phyloP scores from a whole-genome alignment of 1,284 basidiomycete species.

The Moniliella sp. region DNA sequence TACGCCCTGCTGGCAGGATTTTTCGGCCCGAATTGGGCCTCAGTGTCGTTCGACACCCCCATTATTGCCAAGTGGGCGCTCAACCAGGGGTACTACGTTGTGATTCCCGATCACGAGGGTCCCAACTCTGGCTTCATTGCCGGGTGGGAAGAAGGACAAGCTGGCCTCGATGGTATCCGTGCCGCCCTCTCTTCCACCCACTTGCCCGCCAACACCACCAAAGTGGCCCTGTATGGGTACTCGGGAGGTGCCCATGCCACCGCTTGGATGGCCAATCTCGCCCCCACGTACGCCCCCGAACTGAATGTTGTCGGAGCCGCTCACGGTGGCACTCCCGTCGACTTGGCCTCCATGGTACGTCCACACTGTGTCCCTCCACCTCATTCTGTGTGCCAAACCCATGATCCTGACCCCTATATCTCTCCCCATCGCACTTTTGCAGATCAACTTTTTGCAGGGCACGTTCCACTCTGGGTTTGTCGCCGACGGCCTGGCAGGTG shows the following conservation, averaged over 20 bases:
- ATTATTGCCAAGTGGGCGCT: too few species aligned
- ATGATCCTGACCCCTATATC: too few species aligned
- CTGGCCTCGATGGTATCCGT: slow-evolving; percentile 16
- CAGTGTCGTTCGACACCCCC: too few species aligned
- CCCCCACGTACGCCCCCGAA: slow-evolving; percentile 12
- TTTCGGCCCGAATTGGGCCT: not conserved
- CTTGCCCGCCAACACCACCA: slow-evolving; percentile 4
- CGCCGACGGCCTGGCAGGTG: too few species aligned
- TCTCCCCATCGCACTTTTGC: too few species aligned
- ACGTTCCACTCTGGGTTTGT: too few species aligned
- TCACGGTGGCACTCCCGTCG: too few species aligned
- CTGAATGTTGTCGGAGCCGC: too few species aligned
- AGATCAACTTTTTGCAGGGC: too few species aligned
- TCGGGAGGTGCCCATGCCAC: slow-evolving; percentile 24
- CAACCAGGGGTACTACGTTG: slow-evolving; percentile 2
- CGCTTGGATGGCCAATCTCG: slow-evolving; percentile 20
- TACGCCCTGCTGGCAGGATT: not conserved
- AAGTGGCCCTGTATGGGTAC: slow-evolving; percentile 18
- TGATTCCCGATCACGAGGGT: slow-evolving; percentile 22
- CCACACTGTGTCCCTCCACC: too few species aligned
- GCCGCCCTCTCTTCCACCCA: slow-evolving; percentile 4
- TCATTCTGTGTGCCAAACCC: too few species aligned
- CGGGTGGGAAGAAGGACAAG: slow-evolving; percentile 14
- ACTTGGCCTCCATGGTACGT: too few species aligned
- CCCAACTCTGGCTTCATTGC: slow-evolving; percentile 16